Base-by-base conservation (phyloP, 2,329 filamentous ascomycete species). In the Ascochyta koolunga region DNA sequence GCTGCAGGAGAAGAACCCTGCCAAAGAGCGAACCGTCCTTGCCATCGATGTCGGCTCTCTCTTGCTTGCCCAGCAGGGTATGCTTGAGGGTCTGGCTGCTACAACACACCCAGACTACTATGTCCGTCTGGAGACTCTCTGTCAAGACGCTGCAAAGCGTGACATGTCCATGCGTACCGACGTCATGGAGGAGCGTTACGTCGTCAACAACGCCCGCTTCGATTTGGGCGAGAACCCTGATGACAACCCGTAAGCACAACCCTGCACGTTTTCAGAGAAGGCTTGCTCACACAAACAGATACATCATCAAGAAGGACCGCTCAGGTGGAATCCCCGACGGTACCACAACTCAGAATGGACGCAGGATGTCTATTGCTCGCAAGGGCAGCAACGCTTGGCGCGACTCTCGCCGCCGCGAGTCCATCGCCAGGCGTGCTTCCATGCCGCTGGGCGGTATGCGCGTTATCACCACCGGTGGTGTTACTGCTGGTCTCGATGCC, bases 181-280 rank as follows among this genome's bases (percentile, higher is more conserved):
- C 69, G 89, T 95, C 60, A 83, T 93, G 69, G 90, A 95, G 70
- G 88, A 90, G 69, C 84, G 90, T 69, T 96, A 95, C 72, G 90
- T 96, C 18, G 91, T 96, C 74, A 96, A 96, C 82, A 95, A 96
- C 77, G 87, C 92, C 55, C 89, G 91, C 65, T 96, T 93, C 74
- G 90, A 95, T 66, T 80, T 95, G 37, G 83, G 82, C 64, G 88
- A 89, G 56, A 86, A 93, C 69, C 86, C 89, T 69, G 89, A 93
- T 59, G 88, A 92, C 76, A 93, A 91, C 76, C 70, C 65, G 68
- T 70, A 57, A 61, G 68, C 50, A 18, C 10, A 15, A 29, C 2
- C 6, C 15, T 38, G 24, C 4, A 1, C 13, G 2, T 4, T 27
- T 31, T 35, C 1, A 27, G 6, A 24, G 7, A 22, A 27, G 0